These are phyloP conservation scores for Tribonema minus DNA, from an alignment of 108 stramenopile genomes.

Conservation along the genomic window DNA sequence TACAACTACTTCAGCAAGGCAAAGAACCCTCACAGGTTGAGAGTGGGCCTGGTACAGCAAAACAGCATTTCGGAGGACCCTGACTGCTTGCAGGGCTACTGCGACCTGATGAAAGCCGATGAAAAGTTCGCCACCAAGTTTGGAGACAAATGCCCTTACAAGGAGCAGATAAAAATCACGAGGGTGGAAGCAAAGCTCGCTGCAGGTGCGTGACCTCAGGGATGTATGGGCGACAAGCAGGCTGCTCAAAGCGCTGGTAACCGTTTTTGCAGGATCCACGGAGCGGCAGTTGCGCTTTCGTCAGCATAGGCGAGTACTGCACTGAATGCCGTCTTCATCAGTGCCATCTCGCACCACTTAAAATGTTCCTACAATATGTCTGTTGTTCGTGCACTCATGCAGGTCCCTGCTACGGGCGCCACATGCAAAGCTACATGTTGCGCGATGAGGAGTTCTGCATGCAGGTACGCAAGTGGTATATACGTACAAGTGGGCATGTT, in stretches of 20 bases:
- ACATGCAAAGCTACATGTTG: conserved; percentile 60
- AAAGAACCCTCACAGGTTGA: conserved; percentile 45
- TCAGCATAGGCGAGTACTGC: no score
- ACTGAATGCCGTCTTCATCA: no score
- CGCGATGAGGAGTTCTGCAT: conserved; percentile 95
- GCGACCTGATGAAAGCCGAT: conserved; percentile 22
- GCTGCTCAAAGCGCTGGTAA: no score
- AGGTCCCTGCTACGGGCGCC: conserved; percentile 45
- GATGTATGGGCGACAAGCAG: no score
- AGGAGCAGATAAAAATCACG: conserved; percentile 10
- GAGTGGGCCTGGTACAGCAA: conserved; percentile 51
- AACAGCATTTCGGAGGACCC: conserved; percentile 46
- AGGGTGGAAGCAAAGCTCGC: conserved; percentile 38
- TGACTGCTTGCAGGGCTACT: conserved; percentile 44
- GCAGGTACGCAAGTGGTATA: no score
- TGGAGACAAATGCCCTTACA: conserved; percentile 33
- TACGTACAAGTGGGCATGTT: no score
- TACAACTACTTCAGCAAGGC: conserved; percentile 52
- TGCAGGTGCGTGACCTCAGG: no score
- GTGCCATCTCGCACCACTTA: no score
- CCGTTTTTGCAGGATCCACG: no score
- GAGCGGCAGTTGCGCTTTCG: no score
- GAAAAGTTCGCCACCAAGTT: neutral
- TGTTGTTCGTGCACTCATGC: no score
- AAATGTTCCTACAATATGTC: no score